Base-by-base conservation (phyloP, 2,329 filamentous ascomycete genomes). In the Exophiala viscosa region DNA sequence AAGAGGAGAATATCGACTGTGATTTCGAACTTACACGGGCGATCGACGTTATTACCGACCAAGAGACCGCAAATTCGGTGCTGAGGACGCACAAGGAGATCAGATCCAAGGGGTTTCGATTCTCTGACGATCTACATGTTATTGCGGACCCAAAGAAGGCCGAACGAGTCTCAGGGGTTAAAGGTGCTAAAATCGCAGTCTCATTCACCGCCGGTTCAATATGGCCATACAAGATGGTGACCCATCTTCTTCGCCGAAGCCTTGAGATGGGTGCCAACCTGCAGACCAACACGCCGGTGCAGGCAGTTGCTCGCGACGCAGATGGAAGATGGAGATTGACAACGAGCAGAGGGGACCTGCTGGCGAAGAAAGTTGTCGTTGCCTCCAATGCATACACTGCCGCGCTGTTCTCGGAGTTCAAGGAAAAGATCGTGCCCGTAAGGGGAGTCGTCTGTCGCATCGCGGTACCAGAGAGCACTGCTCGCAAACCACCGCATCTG, bases 381-480 rank as follows among this genome's bases (percentile, higher is more conserved):
- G 86, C 88, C 3, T 91, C 87, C 1, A 96, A 96, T 65, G 91
- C 77, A 3, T 95, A 95, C 68, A 91, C 88, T 0, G 88, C 88
- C 1, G 78, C 84, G 54, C 76, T 96, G 5, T 71, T 92, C 2
- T 88, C 88, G 0, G 66, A 74, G 33, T 85, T 92, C 61, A 74
- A 80, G 6, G 82, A 85, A 60, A 76, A 90, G 8, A 86, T 95
- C 59, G 82, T 91, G 3, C 91, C 91, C 0, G 84, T 88, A 2
- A 77, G 87, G 20, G 90, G 88, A 1, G 61, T 67, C 10, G 69
- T 66, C 28, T 62, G 66, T 50, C 64, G 66, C 3, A 70, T 71
- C 17, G 85, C 91, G 1, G 52, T 58, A 10, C 52, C 63, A 7
- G 59, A 63, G 4, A 50, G 59, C 10, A 13, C 40, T 3, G 56